Evolutionary conservation across 495 filamentous ascomycete species (phyloP).

Genomic region (Aspergillus kassunensis): DNA sequence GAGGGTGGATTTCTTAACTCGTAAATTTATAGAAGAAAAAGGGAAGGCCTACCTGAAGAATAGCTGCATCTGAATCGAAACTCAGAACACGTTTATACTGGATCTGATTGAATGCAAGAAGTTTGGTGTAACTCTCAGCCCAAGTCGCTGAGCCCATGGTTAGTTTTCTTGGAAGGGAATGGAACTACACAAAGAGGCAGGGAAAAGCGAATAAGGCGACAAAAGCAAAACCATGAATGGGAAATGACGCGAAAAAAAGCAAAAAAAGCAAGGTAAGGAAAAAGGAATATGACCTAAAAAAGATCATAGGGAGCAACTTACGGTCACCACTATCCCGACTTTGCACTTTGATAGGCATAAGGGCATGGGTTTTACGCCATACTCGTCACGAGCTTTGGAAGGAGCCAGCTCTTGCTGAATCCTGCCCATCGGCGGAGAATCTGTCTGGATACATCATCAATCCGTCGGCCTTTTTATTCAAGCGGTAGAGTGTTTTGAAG

Average conservation of each 20-base stretch:
- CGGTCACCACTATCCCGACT: conserved; percentile 23
- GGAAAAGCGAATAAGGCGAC: conserved; percentile 14
- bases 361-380: conserved; percentile 49
- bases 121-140: conserved; percentile 56
- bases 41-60: conserved; percentile 50
- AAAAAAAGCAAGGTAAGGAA: no score
- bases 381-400: conserved; percentile 56
- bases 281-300: no score
- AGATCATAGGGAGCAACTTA: no score
- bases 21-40: no score
- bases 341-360: conserved; percentile 50
- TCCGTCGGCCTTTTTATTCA: conserved; percentile 54
- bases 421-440: conserved; percentile 31
- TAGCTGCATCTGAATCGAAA: conserved; percentile 57
- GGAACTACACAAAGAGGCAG: conserved; percentile 7
- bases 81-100: conserved; percentile 56
- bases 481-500: conserved; percentile 47
- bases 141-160: conserved; percentile 36
- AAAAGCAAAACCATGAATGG: no score
- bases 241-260: no score
- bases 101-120: conserved; percentile 62
- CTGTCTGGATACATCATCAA: conserved; percentile 55
- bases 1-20: conserved; percentile 22
- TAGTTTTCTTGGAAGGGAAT: not conserved
- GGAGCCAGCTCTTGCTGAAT: conserved; percentile 38